Evolutionary conservation across 192 early-diverging fungal genomes (phyloP).

Genomic region (Geranomyces variabilis): DNA sequence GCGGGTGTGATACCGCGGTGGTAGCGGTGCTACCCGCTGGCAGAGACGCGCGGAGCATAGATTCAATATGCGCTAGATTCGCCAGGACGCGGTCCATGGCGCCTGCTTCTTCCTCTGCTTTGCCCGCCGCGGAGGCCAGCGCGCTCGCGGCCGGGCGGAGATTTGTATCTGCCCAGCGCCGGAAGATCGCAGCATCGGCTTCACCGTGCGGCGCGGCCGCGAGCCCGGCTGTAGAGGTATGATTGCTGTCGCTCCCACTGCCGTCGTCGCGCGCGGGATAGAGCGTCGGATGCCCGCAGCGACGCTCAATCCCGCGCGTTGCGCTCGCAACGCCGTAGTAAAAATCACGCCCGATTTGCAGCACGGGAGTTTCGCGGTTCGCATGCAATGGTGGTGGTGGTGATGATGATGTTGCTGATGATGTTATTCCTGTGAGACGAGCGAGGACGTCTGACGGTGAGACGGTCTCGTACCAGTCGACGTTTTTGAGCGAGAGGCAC

Average conservation of each 20-base stretch:
- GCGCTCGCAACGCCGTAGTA: conserved; percentile 9
- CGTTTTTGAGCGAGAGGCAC: conserved; percentile 1
- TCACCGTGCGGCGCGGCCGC: not conserved
- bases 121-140: not conserved
- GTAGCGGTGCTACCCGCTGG: not conserved
- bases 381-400: not conserved
- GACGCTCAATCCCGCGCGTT: conserved; percentile 3
- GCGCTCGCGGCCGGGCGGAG: not conserved
- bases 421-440: not conserved
- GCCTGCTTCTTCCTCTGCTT: not conserved
- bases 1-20: not conserved
- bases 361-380: not conserved
- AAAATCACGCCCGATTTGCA: conserved; percentile 11
- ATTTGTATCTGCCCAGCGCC: conserved; percentile 11
- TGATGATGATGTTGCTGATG: too few relatives aligned
- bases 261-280: not conserved
- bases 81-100: not conserved
- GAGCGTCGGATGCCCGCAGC: conserved; percentile 14
- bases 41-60: not conserved
- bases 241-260: not conserved
- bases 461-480: conserved; percentile 6
- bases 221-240: too few relatives aligned
- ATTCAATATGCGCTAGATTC: not conserved
- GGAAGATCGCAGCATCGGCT: not conserved
- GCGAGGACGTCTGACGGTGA: not conserved